phyloP scores from a whole-genome alignment of 2,329 filamentous ascomycete species.

The Penicillium sp. region DNA sequence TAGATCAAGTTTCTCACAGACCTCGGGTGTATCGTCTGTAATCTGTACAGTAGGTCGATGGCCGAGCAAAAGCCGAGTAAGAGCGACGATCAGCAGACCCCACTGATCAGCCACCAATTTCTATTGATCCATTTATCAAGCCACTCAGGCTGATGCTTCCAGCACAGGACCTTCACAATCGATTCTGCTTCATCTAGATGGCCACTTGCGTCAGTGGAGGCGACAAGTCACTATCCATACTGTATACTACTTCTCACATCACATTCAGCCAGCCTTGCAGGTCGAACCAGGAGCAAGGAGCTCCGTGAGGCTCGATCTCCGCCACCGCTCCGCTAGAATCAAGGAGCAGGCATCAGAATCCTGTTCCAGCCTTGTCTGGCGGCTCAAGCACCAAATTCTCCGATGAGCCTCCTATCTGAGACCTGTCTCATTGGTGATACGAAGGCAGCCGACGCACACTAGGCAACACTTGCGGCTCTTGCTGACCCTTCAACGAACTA shows the following conservation, averaged over 20 bases:
- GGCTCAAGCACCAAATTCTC: not conserved
- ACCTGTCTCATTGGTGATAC: not conserved
- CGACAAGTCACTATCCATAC: not conserved
- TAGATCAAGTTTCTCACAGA: not conserved
- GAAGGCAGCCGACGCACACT: not conserved
- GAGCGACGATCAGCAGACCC: conserved; percentile 7
- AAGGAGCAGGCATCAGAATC: not conserved
- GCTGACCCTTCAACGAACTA: not conserved
- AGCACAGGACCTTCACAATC: not conserved
- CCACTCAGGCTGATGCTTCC: conserved; percentile 1
- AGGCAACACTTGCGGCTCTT: conserved; percentile 11
- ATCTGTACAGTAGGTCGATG: not conserved
- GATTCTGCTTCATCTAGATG: not conserved
- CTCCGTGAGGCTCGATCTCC: conserved; percentile 10
- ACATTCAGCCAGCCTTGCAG: not conserved
- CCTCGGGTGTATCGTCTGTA: not conserved
- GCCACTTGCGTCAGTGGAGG: conserved; percentile 19
- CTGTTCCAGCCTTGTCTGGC: not conserved
- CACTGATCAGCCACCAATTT: conserved; percentile 4
- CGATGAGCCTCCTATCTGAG: not conserved
- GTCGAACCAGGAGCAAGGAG: conserved; percentile 1
- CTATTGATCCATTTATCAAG: conserved; percentile 10
- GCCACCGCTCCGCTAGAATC: conserved; percentile 3
- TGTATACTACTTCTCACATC: not conserved
- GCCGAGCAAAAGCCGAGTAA: conserved; percentile 7